Conservation (phyloP, 495 filamentous ascomycete genomes). For the Podospora pseudocomata region DNA sequence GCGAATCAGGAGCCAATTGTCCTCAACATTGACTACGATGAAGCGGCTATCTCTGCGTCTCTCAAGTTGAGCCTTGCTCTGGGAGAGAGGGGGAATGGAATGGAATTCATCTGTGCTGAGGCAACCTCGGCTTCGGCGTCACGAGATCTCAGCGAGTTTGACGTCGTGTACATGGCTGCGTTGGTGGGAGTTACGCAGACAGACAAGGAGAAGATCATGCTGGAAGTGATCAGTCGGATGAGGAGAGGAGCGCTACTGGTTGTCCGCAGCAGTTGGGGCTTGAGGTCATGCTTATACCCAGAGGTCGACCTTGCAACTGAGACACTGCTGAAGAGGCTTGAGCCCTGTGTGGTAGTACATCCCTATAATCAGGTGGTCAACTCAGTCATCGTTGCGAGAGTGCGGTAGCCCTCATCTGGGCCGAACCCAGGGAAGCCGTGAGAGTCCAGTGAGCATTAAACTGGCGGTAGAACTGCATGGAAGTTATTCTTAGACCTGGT, state of each 20-base stretch:
- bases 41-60: slow-evolving; percentile 23
- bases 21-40: slow-evolving; percentile 27
- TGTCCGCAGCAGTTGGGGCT: slow-evolving; percentile 26
- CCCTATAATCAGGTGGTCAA: slow-evolving; percentile 32
- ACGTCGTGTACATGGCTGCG: slow-evolving; percentile 34
- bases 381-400: slow-evolving; percentile 30
- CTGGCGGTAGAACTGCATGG: background rate
- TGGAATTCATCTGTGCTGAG: slow-evolving; percentile 32
- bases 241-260: slow-evolving; percentile 26
- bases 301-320: slow-evolving; percentile 28
- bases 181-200: slow-evolving; percentile 28
- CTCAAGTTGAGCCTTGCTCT: slow-evolving; percentile 16
- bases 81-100: slow-evolving; percentile 21
- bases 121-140: slow-evolving; percentile 11
- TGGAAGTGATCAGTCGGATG: slow-evolving; percentile 24
- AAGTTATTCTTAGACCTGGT: background rate
- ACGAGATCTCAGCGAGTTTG: slow-evolving; percentile 22
- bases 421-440: too few relatives aligned
- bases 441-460: background rate
- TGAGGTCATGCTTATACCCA: slow-evolving; percentile 30
- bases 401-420: slow-evolving; percentile 3
- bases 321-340: slow-evolving; percentile 16
- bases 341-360: slow-evolving; percentile 29
- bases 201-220: slow-evolving; percentile 30
- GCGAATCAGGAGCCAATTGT: slow-evolving; percentile 9